Evolutionary conservation across 441 rosid species (phyloP).

Genomic region (Croton laevigatus): DNA sequence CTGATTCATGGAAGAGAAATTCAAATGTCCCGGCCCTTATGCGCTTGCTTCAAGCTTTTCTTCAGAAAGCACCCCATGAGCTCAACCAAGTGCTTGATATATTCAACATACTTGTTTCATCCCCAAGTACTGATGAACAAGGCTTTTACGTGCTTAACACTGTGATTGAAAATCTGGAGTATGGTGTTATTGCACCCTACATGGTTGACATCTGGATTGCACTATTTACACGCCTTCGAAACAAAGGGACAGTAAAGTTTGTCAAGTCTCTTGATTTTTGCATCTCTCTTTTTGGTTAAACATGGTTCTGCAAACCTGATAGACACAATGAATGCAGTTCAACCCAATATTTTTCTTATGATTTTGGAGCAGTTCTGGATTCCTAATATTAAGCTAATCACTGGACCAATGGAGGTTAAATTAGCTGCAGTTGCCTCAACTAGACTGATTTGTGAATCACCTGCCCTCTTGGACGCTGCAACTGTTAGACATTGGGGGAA

Average conservation of each 20-base stretch:
- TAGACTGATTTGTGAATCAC: slow-evolving; percentile 75
- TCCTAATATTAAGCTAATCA: slow-evolving; percentile 71
- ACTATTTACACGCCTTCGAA: slow-evolving; percentile 68
- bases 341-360: slow-evolving; percentile 48
- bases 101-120: slow-evolving; percentile 64
- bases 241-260: slow-evolving; percentile 57
- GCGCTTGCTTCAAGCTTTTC: slow-evolving; percentile 93
- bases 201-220: slow-evolving; percentile 69
- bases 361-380: slow-evolving; percentile 87
- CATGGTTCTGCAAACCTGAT: slow-evolving; percentile 68
- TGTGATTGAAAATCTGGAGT: slow-evolving; percentile 76
- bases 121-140: slow-evolving; percentile 80
- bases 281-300: slow-evolving; percentile 88
- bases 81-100: slow-evolving; percentile 82
- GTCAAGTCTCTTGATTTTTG: slow-evolving; percentile 67
- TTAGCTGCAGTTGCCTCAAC: slow-evolving; percentile 80
- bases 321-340: slow-evolving; percentile 76
- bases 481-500: slow-evolving; percentile 68
- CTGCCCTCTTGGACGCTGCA: slow-evolving; percentile 62
- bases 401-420: slow-evolving; percentile 74
- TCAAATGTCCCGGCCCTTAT: slow-evolving; percentile 96
- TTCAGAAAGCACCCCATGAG: slow-evolving; percentile 83
- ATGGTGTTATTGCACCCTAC: slow-evolving; percentile 51
- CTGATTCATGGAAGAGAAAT: slow-evolving; percentile 81
- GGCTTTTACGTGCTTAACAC: slow-evolving; percentile 93